These are phyloP conservation scores for Excoecaria cochinchinensis DNA, from an alignment of 345 rosid genomes.

Conservation along the genomic window DNA sequence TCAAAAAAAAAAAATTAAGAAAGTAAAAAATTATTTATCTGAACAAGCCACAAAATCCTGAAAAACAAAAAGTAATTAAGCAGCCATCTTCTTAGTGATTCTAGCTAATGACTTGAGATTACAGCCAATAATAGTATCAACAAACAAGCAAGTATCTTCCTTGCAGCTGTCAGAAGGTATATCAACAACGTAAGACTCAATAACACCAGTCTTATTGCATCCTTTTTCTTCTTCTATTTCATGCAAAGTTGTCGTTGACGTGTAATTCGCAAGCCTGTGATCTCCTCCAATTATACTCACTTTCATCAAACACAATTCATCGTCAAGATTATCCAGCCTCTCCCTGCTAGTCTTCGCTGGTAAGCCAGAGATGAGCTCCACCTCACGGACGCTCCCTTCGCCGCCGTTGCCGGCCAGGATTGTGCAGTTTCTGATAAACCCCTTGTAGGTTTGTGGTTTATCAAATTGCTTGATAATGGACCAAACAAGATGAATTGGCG, in stretches of 20 bases:
- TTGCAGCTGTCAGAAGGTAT: constrained; percentile 11
- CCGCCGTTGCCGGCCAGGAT: constrained; percentile 13
- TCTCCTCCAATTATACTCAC: constrained; percentile 23
- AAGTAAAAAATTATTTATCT: not conserved
- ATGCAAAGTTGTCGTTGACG: constrained; percentile 16
- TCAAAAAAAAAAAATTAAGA: not conserved
- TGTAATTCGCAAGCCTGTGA: constrained; percentile 16
- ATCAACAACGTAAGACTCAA: constrained; percentile 26
- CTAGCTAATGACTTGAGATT: constrained; percentile 16
- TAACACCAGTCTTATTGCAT: constrained; percentile 3
- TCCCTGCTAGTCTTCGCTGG: constrained; percentile 12
- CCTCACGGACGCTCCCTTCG: constrained; percentile 12
- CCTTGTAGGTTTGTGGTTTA: too few relatives aligned
- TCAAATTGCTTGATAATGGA: too few relatives aligned
- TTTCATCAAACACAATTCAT: constrained; percentile 5
- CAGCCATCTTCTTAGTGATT: constrained; percentile 15
- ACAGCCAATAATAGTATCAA: constrained; percentile 15
- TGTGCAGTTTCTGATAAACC: constrained; percentile 11
- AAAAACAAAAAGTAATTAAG: not conserved
- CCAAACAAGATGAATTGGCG: too few relatives aligned
- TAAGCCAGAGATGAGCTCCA: constrained; percentile 16
- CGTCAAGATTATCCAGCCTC: constrained; percentile 23
- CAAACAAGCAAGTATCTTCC: constrained; percentile 24
- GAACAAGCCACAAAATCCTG: not conserved
- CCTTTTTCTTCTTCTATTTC: not conserved